Percentiles rank a stretch among this genome's conserved stretches.
Evolutionary conservation across 2,329 filamentous ascomycete species (phyloP).

Genomic region (Nigrospora osmanthi): DNA sequence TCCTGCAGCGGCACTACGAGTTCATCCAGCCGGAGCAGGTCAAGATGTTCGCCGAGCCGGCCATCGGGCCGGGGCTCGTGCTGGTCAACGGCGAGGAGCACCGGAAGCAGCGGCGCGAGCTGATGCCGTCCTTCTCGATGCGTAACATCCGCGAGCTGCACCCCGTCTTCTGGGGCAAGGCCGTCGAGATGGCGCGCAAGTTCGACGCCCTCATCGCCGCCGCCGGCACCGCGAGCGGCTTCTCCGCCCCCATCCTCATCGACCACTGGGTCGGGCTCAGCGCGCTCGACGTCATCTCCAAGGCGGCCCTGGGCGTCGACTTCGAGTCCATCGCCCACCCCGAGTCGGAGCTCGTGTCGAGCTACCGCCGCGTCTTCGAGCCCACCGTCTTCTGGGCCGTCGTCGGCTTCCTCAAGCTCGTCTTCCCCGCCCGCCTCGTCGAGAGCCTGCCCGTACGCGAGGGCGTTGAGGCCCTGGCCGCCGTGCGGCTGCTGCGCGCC

Average conservation of each 20-base stretch:
- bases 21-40: slow-evolving; percentile 9
- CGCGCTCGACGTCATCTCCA: slow-evolving; percentile 7
- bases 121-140: slow-evolving; percentile 12
- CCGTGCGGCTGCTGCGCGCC: not conserved
- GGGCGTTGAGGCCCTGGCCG: not conserved
- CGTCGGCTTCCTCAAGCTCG: slow-evolving; percentile 6
- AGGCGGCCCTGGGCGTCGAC: slow-evolving; percentile 7
- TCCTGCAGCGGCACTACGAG: slow-evolving; percentile 8
- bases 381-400: slow-evolving; percentile 5
- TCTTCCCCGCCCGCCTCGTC: slow-evolving; percentile 1
- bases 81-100: slow-evolving; percentile 11
- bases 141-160: slow-evolving; percentile 10
- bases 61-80: slow-evolving; percentile 9
- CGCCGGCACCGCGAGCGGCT: not conserved
- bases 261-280: slow-evolving; percentile 6
- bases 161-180: slow-evolving; percentile 13
- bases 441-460: slow-evolving; percentile 1
- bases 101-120: slow-evolving; percentile 10
- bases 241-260: slow-evolving; percentile 6
- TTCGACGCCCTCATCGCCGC: not conserved
- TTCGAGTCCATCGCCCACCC: slow-evolving; percentile 7
- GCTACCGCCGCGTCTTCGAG: slow-evolving; percentile 7
- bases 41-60: slow-evolving; percentile 3
- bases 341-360: slow-evolving; percentile 6
- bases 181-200: slow-evolving; percentile 7